Evolutionary conservation across 2,329 filamentous ascomycete genomes (phyloP), one percentile per base, ranked within the genome.

Genomic region (Alternaria gaisen): DNA sequence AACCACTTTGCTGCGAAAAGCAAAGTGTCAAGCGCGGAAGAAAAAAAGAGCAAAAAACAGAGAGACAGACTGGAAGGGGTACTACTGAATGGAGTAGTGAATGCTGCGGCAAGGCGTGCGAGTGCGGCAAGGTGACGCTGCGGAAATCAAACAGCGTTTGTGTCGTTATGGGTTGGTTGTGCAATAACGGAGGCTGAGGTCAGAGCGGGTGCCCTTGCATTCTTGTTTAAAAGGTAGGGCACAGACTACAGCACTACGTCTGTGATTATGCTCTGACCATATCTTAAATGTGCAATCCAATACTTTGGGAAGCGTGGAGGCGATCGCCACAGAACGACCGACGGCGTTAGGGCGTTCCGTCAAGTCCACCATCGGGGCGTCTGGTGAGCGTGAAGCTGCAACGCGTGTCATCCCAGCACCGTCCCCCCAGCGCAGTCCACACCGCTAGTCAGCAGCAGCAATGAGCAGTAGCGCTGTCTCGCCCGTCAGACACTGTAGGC

Each of bases 201-300:
- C 58, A 66, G 66, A 68, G 66, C 63, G 65, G 65, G 67, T 67
- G 74, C 67, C 75, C 74, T 77, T 77, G 73, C 73, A 71, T 77
- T 67, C 67, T 71, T 71, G 67, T 67, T 71, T 69, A 71, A 73
- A 69, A 70, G 55, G 58, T 48, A 61, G 64, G 63, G 64, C 64
- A 72, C 65, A 68, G 68, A 63, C 69, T 38, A 68, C 63, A 65
- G 68, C 14, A 60, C 69, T 44, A 63, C 38, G 58, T 46, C 42
- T 57, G 51, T 52, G 57, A 50, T 65, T 60, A 65, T 69, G 68
- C 70, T 62, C 54, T 65, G 70, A 63, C 67, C 63, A 65, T 67
- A 68, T 70, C 55, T 69, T 64, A 65, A 65, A 67, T 67, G 65
- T 61, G 65, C 68, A 62, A 60, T 64, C 66, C 64, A 65, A 68